phyloP scores from a whole-genome alignment of 805 yeast genomes.

The Komagataella ulmi region DNA sequence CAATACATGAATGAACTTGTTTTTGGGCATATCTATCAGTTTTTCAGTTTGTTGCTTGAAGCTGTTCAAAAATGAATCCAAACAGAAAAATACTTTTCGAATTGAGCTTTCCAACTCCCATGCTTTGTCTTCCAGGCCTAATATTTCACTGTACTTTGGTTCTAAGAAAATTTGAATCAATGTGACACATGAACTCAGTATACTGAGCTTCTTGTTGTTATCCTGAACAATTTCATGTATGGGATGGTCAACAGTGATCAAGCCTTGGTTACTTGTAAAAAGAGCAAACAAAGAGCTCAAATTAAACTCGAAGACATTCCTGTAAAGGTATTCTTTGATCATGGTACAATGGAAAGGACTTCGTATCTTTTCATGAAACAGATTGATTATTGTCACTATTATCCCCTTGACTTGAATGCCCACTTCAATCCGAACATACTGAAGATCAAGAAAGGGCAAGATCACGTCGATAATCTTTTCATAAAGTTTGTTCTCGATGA shows the following conservation, averaged over 20 bases:
- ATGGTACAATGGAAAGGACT: not conserved
- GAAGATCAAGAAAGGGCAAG: constrained; percentile 1
- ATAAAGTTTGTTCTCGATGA: not conserved
- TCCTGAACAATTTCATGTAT: not conserved
- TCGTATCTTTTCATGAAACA: not conserved
- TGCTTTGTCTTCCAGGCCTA: constrained; percentile 1
- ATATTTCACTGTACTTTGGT: not conserved
- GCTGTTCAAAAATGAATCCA: not conserved
- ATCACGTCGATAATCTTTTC: not conserved
- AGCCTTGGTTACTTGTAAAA: not conserved
- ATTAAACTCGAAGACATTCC: not conserved
- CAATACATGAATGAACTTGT: not conserved
- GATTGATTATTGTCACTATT: not conserved
- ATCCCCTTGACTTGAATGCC: constrained; percentile 1
- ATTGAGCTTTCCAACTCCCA: constrained; percentile 1
- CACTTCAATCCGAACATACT: not conserved
- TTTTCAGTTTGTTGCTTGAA: not conserved
- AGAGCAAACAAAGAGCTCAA: not conserved
- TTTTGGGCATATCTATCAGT: not conserved
- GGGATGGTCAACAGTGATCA: not conserved
- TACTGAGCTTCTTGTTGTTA: not conserved
- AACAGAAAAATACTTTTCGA: not conserved
- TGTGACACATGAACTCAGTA: constrained; percentile 1
- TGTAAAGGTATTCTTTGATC: not conserved
- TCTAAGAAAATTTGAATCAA: constrained; percentile 1